phyloP scores from a whole-genome alignment of 306 rosid species.

The Prunus persica region Prunus_persica_NCBIv2 NC_034013.1:15228501-15229000 shows the following conservation, averaged over 20 bases:
- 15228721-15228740: slow-evolving; percentile 48
- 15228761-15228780: slow-evolving; percentile 28
- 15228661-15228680: slow-evolving; percentile 92
- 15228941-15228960: background rate
- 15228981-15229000: background rate
- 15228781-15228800: slow-evolving; percentile 45
- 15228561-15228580: background rate
- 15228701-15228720: slow-evolving; percentile 56
- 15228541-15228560: background rate
- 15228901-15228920: background rate
- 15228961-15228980: background rate
- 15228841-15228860: background rate
- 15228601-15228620: background rate
- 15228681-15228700: slow-evolving; percentile 69
- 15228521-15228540: background rate
- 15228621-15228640: background rate
- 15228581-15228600: background rate
- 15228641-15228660: slow-evolving; percentile 9
- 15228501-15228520: background rate
- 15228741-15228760: slow-evolving; percentile 51
- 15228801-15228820: slow-evolving; percentile 85
- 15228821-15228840: slow-evolving; percentile 95
- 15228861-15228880: slow-evolving; percentile 5
- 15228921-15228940: background rate
- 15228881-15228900: slow-evolving; percentile 10